A percentile compares a stretch with the other conserved stretches of the same genome.
These are phyloP conservation scores for Tetramitus jugosus DNA, from an alignment of 208 protist genomes.

Conservation along the genomic window DNA sequence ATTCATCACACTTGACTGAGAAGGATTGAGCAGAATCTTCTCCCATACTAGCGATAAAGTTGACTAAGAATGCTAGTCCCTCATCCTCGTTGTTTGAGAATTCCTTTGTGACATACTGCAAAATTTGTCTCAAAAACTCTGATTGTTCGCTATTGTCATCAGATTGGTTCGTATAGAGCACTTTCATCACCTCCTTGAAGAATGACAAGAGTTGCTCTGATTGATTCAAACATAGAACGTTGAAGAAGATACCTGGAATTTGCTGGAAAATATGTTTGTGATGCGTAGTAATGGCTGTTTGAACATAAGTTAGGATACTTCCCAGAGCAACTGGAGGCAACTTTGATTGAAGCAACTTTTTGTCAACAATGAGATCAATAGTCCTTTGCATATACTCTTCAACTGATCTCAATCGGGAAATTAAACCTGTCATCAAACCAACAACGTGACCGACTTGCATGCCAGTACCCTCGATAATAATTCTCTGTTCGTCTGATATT, in stretches of 20 bases:
- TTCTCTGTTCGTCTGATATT: too few relatives aligned
- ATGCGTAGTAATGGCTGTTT: background rate
- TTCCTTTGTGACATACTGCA: background rate
- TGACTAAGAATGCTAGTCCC: background rate
- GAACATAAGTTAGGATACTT: background rate
- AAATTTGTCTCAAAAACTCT: too few relatives aligned
- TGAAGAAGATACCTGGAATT: background rate
- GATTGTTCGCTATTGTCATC: too few relatives aligned
- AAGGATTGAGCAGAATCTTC: too few relatives aligned
- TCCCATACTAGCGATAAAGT: too few relatives aligned
- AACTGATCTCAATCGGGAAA: too few relatives aligned
- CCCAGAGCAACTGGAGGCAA: too few relatives aligned
- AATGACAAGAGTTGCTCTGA: background rate
- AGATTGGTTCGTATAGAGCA: background rate
- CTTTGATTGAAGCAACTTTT: too few relatives aligned
- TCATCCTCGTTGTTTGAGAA: background rate
- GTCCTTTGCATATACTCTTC: too few relatives aligned
- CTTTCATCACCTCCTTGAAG: background rate
- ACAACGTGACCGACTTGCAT: background rate
- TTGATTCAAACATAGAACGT: background rate
- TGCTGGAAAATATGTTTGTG: background rate
- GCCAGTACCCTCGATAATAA: background rate
- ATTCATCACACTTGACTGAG: background rate
- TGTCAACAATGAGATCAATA: too few relatives aligned
- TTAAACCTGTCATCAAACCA: background rate